These are phyloP conservation scores for Hypsizygus marmoreus DNA, from an alignment of 768 basidiomycete species.

Conservation along the genomic window DNA sequence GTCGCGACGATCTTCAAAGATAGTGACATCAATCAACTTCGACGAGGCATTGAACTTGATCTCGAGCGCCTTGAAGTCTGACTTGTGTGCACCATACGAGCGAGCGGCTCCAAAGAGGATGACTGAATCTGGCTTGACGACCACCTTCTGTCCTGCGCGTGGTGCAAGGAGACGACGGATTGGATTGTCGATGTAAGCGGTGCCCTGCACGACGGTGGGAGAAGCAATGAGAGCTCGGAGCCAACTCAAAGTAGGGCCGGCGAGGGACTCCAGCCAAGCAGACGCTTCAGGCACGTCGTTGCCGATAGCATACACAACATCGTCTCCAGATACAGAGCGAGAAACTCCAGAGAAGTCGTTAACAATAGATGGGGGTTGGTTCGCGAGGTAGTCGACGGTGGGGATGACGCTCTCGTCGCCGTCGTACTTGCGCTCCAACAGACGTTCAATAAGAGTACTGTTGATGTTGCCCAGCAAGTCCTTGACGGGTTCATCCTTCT, in stretches of 20 bases:
- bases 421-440: slow-evolving; percentile 76
- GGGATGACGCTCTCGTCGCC: slow-evolving; percentile 80
- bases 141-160: slow-evolving; percentile 75
- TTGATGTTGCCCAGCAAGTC: slow-evolving; percentile 91
- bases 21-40: slow-evolving; percentile 64
- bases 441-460: slow-evolving; percentile 69
- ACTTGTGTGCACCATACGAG: slow-evolving; percentile 72
- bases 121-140: slow-evolving; percentile 64
- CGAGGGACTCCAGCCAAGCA: slow-evolving; percentile 83
- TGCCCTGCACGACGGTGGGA: slow-evolving; percentile 83
- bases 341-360: slow-evolving; percentile 41
- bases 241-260: slow-evolving; percentile 84
- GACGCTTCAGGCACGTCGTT: slow-evolving; percentile 55
- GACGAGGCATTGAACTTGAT: slow-evolving; percentile 58
- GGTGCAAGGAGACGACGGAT: slow-evolving; percentile 85
- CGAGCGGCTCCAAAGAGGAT: slow-evolving; percentile 78
- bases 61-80: slow-evolving; percentile 82
- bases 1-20: slow-evolving; percentile 82
- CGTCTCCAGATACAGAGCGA: slow-evolving; percentile 40
- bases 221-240: slow-evolving; percentile 82
- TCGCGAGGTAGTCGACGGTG: slow-evolving; percentile 78
- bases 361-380: slow-evolving; percentile 36
- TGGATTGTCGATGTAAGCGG: slow-evolving; percentile 85
- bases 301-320: slow-evolving; percentile 54
- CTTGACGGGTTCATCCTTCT: slow-evolving; percentile 93